A percentile compares a stretch with the other conserved stretches of the same genome.
Evolutionary conservation across 495 filamentous ascomycete genomes (phyloP).

Genomic region (Rhypophila decipiens): DNA sequence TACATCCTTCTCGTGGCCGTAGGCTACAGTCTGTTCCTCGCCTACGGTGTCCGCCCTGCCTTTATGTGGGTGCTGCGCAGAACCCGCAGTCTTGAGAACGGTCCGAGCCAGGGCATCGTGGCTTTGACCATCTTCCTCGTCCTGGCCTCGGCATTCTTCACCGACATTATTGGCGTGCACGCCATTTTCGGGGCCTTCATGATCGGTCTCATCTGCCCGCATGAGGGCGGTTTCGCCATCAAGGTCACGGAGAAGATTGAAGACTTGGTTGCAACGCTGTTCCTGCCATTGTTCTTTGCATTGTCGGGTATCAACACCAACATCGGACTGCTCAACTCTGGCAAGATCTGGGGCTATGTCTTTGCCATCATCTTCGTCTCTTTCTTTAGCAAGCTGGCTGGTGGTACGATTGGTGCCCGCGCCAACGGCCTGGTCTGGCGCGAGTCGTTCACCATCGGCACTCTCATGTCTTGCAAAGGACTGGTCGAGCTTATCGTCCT

Average conservation of each 20-base stretch:
- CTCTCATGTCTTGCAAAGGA: slow-evolving; percentile 93
- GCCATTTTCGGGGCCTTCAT: slow-evolving; percentile 83
- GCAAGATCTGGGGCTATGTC: slow-evolving; percentile 85
- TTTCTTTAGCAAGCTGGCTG: slow-evolving; percentile 74
- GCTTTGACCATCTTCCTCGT: slow-evolving; percentile 70
- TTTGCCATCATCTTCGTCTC: slow-evolving; percentile 76
- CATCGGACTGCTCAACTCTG: slow-evolving; percentile 71
- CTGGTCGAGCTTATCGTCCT: slow-evolving; percentile 89
- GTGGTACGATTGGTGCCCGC: slow-evolving; percentile 72
- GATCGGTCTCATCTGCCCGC: slow-evolving; percentile 82
- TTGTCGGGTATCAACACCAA: slow-evolving; percentile 87
- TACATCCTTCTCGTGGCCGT: slow-evolving; percentile 70
- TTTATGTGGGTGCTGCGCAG: slow-evolving; percentile 67
- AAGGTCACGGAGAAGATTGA: slow-evolving; percentile 91
- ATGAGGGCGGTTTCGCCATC: slow-evolving; percentile 86
- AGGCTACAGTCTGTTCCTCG: slow-evolving; percentile 70
- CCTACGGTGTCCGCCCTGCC: slow-evolving; percentile 63
- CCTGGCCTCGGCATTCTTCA: slow-evolving; percentile 84
- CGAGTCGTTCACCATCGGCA: slow-evolving; percentile 82
- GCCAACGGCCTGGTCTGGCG: slow-evolving; percentile 76
- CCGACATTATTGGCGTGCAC: slow-evolving; percentile 71
- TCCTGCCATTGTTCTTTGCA: slow-evolving; percentile 88
- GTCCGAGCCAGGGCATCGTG: slow-evolving; percentile 76
- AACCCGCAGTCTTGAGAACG: slow-evolving; percentile 73
- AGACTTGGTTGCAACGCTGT: slow-evolving; percentile 73